These are phyloP conservation scores for Phytophthora lateralis DNA, from an alignment of 352 stramenopile species.

Conservation along the genomic window DNA sequence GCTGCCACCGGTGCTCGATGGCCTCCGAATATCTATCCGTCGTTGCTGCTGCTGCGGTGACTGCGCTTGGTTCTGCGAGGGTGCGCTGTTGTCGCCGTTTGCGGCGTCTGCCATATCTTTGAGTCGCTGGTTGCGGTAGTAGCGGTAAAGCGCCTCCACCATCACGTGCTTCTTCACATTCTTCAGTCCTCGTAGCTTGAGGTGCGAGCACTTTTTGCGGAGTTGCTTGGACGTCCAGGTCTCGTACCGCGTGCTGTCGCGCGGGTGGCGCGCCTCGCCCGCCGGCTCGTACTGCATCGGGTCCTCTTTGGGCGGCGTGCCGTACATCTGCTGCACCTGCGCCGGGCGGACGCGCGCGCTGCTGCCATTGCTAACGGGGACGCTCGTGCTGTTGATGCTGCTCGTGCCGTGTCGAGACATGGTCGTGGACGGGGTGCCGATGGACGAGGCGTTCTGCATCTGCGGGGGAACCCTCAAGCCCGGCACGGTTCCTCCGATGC, in stretches of 20 bases:
- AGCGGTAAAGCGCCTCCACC: slow-evolving; percentile 81
- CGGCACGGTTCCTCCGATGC: not conserved
- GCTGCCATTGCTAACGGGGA: not conserved
- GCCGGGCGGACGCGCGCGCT: slow-evolving; percentile 7
- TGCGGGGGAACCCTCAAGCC: slow-evolving; percentile 2
- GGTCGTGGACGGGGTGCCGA: slow-evolving; percentile 9
- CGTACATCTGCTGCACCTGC: slow-evolving; percentile 25
- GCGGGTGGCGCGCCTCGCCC: slow-evolving; percentile 56
- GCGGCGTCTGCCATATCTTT: slow-evolving; percentile 44
- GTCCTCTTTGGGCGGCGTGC: slow-evolving; percentile 39
- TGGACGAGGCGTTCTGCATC: slow-evolving; percentile 2
- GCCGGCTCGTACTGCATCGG: slow-evolving; percentile 43
- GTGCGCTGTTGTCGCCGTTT: slow-evolving; percentile 2
- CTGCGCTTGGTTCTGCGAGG: slow-evolving; percentile 12
- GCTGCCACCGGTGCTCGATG: slow-evolving; percentile 15
- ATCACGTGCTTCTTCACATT: slow-evolving; percentile 90
- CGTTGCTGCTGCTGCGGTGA: slow-evolving; percentile 18
- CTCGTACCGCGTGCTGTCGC: slow-evolving; percentile 70
- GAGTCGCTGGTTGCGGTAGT: slow-evolving; percentile 70
- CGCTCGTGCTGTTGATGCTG: slow-evolving; percentile 13
- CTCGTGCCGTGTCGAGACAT: slow-evolving; percentile 18
- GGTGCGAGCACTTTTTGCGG: slow-evolving; percentile 80
- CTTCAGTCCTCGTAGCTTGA: slow-evolving; percentile 81
- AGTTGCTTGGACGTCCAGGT: slow-evolving; percentile 86
- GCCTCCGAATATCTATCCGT: slow-evolving; percentile 17